These are phyloP conservation scores for Dichotomopilus funicola DNA, from an alignment of 2,329 filamentous ascomycete species.

Conservation along the genomic window DNA sequence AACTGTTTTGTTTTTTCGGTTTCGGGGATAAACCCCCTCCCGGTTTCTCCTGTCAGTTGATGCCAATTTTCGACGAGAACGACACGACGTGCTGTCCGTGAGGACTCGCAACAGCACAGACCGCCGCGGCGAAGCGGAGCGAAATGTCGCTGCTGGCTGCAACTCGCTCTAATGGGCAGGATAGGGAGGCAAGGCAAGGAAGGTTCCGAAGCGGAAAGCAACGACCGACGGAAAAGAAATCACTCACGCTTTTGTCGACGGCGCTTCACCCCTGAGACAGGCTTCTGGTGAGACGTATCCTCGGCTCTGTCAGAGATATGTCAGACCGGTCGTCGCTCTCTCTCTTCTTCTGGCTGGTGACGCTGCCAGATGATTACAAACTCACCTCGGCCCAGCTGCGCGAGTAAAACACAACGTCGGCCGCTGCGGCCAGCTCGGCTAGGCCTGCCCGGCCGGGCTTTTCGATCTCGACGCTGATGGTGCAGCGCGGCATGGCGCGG, in stretches of 20 bases:
- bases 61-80: background rate
- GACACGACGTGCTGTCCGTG: background rate
- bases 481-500: conserved; percentile 35
- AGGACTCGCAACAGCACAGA: too few species aligned
- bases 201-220: too few species aligned
- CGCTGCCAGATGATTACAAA: conserved; percentile 6
- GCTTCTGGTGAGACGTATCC: conserved; percentile 37
- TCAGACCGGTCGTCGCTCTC: background rate
- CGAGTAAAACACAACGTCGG: conserved; percentile 69
- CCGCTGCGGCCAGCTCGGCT: conserved; percentile 50
- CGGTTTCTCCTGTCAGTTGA: background rate
- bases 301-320: conserved; percentile 22
- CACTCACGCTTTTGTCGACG: conserved; percentile 39
- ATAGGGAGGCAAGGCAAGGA: too few species aligned
- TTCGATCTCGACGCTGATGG: conserved; percentile 65
- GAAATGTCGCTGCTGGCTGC: background rate
- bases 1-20: conserved; percentile 21
- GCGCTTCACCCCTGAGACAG: conserved; percentile 43
- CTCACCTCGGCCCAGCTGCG: conserved; percentile 62
- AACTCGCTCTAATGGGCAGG: background rate
- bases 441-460: conserved; percentile 59
- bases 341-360: background rate
- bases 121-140: too few species aligned
- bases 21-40: too few species aligned
- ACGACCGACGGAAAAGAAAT: background rate